A percentile compares a stretch with the other conserved stretches of the same genome.
Conservation (phyloP, 1,284 basidiomycete genomes). For the Ustilago hordei region DNA sequence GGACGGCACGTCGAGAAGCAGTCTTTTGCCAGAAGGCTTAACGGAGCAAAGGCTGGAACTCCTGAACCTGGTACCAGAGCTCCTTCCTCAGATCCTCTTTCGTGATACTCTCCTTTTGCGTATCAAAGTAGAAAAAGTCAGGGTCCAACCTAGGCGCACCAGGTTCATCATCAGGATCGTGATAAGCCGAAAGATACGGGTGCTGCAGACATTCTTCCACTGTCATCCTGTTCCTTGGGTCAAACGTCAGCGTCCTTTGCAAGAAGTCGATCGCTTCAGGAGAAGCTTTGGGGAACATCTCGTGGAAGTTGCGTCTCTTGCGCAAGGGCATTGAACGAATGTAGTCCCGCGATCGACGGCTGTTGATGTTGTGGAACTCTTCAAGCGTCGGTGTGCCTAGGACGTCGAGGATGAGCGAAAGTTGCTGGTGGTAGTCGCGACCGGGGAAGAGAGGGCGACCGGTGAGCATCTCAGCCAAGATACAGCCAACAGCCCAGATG, state of each 20-base stretch:
- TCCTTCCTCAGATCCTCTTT: constrained; percentile 61
- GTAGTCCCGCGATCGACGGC: constrained; percentile 86
- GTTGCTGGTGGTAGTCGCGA: constrained; percentile 72
- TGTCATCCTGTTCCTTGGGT: constrained; percentile 61
- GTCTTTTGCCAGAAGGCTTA: constrained; percentile 3
- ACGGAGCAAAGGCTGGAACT: constrained; percentile 52
- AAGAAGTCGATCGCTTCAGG: constrained; percentile 80
- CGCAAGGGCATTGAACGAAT: constrained; percentile 92
- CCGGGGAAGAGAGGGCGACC: constrained; percentile 92
- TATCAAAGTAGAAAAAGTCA: constrained; percentile 61
- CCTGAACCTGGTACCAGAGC: constrained; percentile 62
- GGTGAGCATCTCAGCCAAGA: constrained; percentile 91
- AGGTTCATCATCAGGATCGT: constrained; percentile 66
- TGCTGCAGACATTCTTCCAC: constrained; percentile 67
- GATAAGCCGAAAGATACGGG: constrained; percentile 65
- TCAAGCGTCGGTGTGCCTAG: constrained; percentile 75
- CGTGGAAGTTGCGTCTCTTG: constrained; percentile 81
- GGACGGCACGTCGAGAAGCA: neutral
- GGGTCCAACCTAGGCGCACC: constrained; percentile 55
- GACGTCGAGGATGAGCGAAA: constrained; percentile 75
- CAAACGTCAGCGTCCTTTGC: constrained; percentile 83
- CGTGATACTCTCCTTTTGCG: constrained; percentile 51
- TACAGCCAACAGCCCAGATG: constrained; percentile 90
- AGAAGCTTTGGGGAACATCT: constrained; percentile 82
- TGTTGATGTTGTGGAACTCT: constrained; percentile 78